Base-by-base conservation (phyloP, 164 flowering plant genomes). In the Platanus orientalis region DNA sequence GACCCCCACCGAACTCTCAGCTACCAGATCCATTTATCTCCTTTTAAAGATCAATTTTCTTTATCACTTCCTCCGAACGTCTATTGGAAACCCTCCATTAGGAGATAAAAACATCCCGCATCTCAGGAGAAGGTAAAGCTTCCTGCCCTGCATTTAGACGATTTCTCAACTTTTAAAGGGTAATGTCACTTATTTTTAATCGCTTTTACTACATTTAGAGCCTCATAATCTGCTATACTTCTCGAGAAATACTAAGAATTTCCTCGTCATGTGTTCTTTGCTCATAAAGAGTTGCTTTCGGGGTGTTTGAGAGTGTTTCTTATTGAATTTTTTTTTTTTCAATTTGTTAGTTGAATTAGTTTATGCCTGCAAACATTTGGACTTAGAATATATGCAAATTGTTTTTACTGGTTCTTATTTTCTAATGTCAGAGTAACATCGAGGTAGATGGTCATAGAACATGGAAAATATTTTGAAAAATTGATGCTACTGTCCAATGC, bases 1-100 rank as follows among this genome's bases (percentile, higher is more conserved):
- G 52, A 34, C 28, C 23, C 4, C 71, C 69, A 80, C 69, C 81
- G 48, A 68, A 53, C 78, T 23, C 78, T 78, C 81, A 74, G 62
- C 74, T n/a, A 48, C 72, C 72, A 49, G 63, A 67, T 59, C 58
- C 7, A 17, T 25, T 36, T 32, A 5, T 24, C 34, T 54, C 62
- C 51, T 72, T 65, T 68, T 32, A 67, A 58, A 45, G 44, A 42
- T 54, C 47, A 53, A 44, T 29, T 47, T 45, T 58, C 67, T n/a
- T n/a, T 26, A 17, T 20, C 7, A 42, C 23, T 23, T 52, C 66
- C 29, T 48, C 44, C 34, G 10, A 49, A 30, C 20, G 52, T 44
- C 49, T 42, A 20, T 61, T 23, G 6, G 39, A 24, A 40, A 40
- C 39, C 44, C 36, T 49, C 14, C 9, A 14, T 57, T 51, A 13